Evolutionary conservation across 2,329 filamentous ascomycete genomes (phyloP).

Genomic region (Alternaria sp.): DNA sequence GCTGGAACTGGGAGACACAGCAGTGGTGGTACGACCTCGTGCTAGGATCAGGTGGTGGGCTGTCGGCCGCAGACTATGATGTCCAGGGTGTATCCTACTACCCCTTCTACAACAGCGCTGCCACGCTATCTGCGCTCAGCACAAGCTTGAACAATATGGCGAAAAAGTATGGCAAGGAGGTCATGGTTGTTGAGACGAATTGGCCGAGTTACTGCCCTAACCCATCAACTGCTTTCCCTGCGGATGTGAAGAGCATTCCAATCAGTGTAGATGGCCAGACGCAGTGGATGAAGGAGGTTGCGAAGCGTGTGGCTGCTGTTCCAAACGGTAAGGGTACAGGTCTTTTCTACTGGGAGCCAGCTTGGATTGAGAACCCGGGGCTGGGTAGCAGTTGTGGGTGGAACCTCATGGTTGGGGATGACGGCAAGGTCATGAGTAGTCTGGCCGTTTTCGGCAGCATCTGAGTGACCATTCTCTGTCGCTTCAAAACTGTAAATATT

Average conservation of each 20-base stretch:
- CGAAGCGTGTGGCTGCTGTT: slow-evolving; percentile 62
- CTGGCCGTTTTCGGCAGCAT: slow-evolving; percentile 64
- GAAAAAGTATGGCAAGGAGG: slow-evolving; percentile 68
- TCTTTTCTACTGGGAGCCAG: slow-evolving; percentile 78
- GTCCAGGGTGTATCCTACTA: slow-evolving; percentile 78
- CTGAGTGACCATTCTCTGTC: not conserved
- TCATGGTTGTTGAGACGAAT: slow-evolving; percentile 75
- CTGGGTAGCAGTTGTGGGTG: slow-evolving; percentile 71
- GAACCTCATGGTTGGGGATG: slow-evolving; percentile 68
- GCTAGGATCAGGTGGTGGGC: slow-evolving; percentile 52
- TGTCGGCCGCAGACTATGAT: slow-evolving; percentile 68
- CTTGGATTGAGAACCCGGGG: slow-evolving; percentile 71
- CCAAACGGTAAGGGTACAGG: slow-evolving; percentile 62
- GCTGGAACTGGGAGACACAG: slow-evolving; percentile 75
- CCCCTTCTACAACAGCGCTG: slow-evolving; percentile 70
- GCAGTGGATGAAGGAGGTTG: slow-evolving; percentile 68
- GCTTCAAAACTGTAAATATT: slow-evolving; percentile 12
- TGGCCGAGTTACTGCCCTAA: slow-evolving; percentile 72
- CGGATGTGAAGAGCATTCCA: slow-evolving; percentile 67
- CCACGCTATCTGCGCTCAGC: slow-evolving; percentile 66
- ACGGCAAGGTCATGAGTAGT: slow-evolving; percentile 65
- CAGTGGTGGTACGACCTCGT: slow-evolving; percentile 71
- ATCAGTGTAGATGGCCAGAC: slow-evolving; percentile 70
- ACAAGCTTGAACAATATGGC: slow-evolving; percentile 67
- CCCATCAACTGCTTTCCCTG: slow-evolving; percentile 66